Base-by-base conservation (phyloP, 2,329 filamentous ascomycete species). In the Claviceps sp. region DNA sequence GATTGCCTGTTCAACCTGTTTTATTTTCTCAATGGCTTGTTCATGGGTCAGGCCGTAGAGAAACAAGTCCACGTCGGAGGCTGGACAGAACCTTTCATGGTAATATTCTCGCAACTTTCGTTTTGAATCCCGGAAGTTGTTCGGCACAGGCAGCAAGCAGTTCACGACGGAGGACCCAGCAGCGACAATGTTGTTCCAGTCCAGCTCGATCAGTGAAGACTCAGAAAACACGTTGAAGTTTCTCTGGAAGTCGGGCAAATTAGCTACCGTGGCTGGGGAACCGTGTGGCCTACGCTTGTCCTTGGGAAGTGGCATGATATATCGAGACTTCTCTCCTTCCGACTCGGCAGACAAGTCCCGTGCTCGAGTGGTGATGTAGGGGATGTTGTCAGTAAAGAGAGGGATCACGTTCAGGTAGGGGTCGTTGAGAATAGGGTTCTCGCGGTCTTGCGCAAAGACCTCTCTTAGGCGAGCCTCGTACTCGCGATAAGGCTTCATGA, bases 171-270 rank as follows among this genome's bases (percentile, higher is more conserved):
- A 83, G 48, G 85, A 90, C 11, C 88, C 88, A 42, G 87, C 86
- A 34, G 80, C 88, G 16, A 93, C 82, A 16, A 94, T 80, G 63
- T 93, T 93, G 61, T 68, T 80, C 88, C 88, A 94, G 62, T 91
- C 80, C 58, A 94, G 64, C 48, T 91, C 87, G 34, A 74, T 74
- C 30, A 94, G 70, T 0, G 86, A 83, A 1, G 80, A 85, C 66
- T 95, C 88, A 1, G 84, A 88, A 63, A 95, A 95, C 54, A 94
- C 64, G 54, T 78, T 78, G 67, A 95, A 91, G 66, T 93, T 91
- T 48, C 79, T 77, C 62, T 82, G 81, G 59, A 93, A 95, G 34
- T 87, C 82, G 47, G 78, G 74, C 46, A 93, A 63, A 13, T 76
- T 76, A 24, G 73, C 63, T 0, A 90, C 86, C 4, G 86, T 76